These are phyloP conservation scores for Phylloporus sp. DNA, from an alignment of 768 basidiomycete species.

Conservation along the genomic window DNA sequence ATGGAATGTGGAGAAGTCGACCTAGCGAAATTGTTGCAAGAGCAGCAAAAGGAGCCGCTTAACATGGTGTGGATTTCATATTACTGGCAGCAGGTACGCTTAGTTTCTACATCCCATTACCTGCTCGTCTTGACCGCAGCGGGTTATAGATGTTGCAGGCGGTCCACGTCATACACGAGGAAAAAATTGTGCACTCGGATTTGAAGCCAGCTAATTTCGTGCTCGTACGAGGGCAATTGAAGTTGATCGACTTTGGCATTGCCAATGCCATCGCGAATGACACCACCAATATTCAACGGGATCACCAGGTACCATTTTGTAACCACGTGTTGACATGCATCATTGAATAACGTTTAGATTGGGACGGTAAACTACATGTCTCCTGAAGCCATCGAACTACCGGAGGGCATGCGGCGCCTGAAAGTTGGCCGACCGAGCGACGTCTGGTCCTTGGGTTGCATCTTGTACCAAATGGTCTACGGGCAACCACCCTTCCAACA, in stretches of 20 bases:
- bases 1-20: constrained; percentile 99
- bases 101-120: neutral
- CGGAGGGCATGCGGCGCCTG: constrained; percentile 79
- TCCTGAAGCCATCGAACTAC: constrained; percentile 90
- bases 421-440: constrained; percentile 96
- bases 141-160: constrained; percentile 86
- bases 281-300: constrained; percentile 95
- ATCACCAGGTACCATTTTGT: constrained; percentile 67
- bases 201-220: constrained; percentile 99
- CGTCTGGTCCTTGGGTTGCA: constrained; percentile 97
- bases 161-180: constrained; percentile 96
- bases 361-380: constrained; percentile 99
- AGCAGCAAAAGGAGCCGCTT: constrained; percentile 77
- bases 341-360: constrained; percentile 46
- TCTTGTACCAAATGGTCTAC: constrained; percentile 98
- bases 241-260: constrained; percentile 99
- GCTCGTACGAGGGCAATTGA: constrained; percentile 88
- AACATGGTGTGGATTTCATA: constrained; percentile 94
- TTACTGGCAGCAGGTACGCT: constrained; percentile 91
- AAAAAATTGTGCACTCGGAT: constrained; percentile 98
- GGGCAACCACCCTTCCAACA: constrained; percentile 90
- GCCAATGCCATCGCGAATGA: constrained; percentile 98
- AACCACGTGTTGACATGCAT: neutral
- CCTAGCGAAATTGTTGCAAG: constrained; percentile 74
- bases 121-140: neutral